phyloP scores from a whole-genome alignment of 352 stramenopile genomes.

The Thalassiosira livingstoniorum region DNA sequence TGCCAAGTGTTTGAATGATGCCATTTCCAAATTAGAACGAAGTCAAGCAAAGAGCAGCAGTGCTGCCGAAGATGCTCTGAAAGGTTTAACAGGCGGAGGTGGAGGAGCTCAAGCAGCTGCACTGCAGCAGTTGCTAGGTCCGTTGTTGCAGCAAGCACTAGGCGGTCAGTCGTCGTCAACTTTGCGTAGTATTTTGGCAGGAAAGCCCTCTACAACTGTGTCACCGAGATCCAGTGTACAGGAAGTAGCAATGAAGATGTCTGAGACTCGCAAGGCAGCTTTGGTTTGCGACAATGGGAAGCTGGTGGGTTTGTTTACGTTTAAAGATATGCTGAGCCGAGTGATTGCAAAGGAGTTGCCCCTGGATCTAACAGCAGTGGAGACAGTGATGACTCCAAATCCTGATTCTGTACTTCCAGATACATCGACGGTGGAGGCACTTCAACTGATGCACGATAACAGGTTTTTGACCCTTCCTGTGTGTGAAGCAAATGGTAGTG shows the following conservation, averaged over 20 bases:
- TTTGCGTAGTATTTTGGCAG: constrained; percentile 76
- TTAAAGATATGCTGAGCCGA: constrained; percentile 94
- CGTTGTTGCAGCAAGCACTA: constrained; percentile 73
- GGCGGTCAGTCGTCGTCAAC: constrained; percentile 67
- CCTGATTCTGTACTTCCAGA: constrained; percentile 92
- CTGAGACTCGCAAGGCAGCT: constrained; percentile 92
- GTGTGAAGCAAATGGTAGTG: constrained; percentile 89
- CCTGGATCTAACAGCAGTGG: constrained; percentile 92
- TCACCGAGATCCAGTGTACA: constrained; percentile 90
- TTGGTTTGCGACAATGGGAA: constrained; percentile 93
- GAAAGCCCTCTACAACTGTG: constrained; percentile 82
- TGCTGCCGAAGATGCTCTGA: constrained; percentile 69
- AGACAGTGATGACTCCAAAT: constrained; percentile 96
- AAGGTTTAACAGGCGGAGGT: constrained; percentile 44
- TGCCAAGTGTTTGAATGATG: constrained; percentile 95
- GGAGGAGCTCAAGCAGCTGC: constrained; percentile 68
- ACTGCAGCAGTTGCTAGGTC: constrained; percentile 69
- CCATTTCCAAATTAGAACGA: constrained; percentile 94
- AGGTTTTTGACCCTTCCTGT: constrained; percentile 97
- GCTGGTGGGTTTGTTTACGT: constrained; percentile 94
- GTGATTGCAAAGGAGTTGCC: constrained; percentile 92
- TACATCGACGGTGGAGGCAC: constrained; percentile 93
- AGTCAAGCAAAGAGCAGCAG: constrained; percentile 45
- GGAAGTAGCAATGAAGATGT: constrained; percentile 94
- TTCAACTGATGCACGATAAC: constrained; percentile 98